Evolutionary conservation across 352 stramenopile species (phyloP).

Genomic region (Phytophthora aleatoria): DNA sequence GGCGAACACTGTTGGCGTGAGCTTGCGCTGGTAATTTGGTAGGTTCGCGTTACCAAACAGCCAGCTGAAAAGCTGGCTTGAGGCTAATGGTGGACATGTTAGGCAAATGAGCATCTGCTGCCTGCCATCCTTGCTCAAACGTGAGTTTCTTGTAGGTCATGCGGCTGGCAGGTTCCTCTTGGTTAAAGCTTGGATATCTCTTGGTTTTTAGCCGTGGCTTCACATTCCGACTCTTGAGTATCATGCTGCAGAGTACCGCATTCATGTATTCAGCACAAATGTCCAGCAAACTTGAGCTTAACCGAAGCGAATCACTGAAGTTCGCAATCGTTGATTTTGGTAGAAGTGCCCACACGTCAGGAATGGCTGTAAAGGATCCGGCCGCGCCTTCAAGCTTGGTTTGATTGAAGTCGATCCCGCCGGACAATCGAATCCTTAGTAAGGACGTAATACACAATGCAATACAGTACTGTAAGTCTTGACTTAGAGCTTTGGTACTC

Average conservation of each 20-base stretch:
- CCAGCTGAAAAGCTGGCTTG: not conserved
- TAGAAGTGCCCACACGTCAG: not conserved
- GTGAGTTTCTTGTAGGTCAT: not conserved
- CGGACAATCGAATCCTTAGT: too few species aligned
- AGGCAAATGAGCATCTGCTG: constrained; percentile 4
- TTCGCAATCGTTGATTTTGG: not conserved
- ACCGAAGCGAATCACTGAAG: not conserved
- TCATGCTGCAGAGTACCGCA: too few species aligned
- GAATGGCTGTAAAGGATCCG: not conserved
- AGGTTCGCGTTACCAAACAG: constrained; percentile 1
- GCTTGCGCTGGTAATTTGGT: constrained; percentile 1
- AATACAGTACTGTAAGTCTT: too few species aligned
- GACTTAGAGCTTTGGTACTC: too few species aligned
- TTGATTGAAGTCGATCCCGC: too few species aligned
- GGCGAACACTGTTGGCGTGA: not conserved
- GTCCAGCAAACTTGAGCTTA: not conserved
- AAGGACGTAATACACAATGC: too few species aligned
- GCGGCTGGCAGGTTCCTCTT: constrained; percentile 2
- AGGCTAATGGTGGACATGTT: constrained; percentile 3
- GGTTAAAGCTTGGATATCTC: not conserved
- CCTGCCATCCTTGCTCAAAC: not conserved
- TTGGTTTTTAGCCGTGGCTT: not conserved
- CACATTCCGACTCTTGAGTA: not conserved
- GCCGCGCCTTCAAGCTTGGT: not conserved
- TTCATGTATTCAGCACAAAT: not conserved